phyloP scores from a whole-genome alignment of 768 basidiomycete genomes.

The Collybiopsis confluens region DNA sequence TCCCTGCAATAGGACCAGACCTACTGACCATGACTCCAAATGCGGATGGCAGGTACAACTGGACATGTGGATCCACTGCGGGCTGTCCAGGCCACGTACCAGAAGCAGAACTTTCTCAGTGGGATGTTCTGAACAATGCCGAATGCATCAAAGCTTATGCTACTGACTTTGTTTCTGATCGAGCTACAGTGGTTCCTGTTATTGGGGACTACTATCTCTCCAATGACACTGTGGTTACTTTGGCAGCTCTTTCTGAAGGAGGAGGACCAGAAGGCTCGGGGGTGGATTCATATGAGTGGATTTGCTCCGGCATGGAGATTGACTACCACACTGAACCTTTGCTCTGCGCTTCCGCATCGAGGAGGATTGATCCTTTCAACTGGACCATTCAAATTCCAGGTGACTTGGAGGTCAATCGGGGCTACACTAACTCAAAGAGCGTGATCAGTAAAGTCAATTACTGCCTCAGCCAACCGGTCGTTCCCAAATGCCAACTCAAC shows the following conservation, averaged over 20 bases:
- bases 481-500: neutral
- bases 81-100: neutral
- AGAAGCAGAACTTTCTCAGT: neutral
- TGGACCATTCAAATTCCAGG: too few relatives aligned
- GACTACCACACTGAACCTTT: too few relatives aligned
- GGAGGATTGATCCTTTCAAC: too few relatives aligned
- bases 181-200: neutral
- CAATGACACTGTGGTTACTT: neutral
- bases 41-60: too few relatives aligned
- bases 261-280: too few relatives aligned
- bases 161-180: neutral
- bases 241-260: too few relatives aligned
- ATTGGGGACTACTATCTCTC: neutral
- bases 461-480: neutral
- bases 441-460: neutral
- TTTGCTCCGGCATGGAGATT: too few relatives aligned
- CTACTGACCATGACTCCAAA: neutral
- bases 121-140: neutral
- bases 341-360: too few relatives aligned
- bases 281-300: too few relatives aligned
- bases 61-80: neutral
- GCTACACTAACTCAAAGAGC: too few relatives aligned
- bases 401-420: too few relatives aligned
- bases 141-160: neutral
- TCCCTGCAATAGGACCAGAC: neutral